These are phyloP conservation scores for Tetrahymena borealis DNA, from an alignment of 73 alveolate species.

Conservation along the genomic window DNA sequence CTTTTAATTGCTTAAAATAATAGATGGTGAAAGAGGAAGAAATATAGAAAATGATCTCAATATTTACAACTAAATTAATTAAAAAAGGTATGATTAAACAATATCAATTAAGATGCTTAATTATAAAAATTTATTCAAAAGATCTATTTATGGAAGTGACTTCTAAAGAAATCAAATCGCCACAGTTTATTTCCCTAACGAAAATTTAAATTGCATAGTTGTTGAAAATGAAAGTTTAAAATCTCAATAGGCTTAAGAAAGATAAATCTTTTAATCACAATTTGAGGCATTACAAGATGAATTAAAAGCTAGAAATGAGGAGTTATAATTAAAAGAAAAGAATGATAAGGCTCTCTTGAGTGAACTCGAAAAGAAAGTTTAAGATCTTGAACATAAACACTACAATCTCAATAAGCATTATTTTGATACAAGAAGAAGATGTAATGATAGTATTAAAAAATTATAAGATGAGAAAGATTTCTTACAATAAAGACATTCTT, in stretches of 20 bases:
- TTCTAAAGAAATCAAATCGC: neutral
- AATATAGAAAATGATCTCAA: neutral
- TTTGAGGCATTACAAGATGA: neutral
- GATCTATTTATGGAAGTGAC: neutral
- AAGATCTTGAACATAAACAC: neutral
- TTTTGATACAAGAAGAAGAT: neutral
- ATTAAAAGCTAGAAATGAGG: neutral
- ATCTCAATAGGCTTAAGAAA: neutral
- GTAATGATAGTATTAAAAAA: neutral
- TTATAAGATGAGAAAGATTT: neutral
- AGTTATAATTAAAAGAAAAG: neutral
- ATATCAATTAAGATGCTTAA: neutral
- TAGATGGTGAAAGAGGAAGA: neutral
- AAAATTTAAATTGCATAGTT: neutral
- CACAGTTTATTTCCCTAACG: neutral
- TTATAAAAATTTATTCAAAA: neutral
- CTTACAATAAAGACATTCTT: neutral
- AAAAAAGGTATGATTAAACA: neutral
- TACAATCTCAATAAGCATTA: neutral
- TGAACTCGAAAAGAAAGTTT: neutral
- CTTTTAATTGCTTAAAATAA: neutral
- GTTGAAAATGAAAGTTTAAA: neutral
- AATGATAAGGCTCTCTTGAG: neutral
- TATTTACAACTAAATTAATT: neutral
- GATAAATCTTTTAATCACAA: neutral